These are phyloP conservation scores for Suillus occidentalis DNA, from an alignment of 768 basidiomycete genomes.

Conservation along the genomic window DNA sequence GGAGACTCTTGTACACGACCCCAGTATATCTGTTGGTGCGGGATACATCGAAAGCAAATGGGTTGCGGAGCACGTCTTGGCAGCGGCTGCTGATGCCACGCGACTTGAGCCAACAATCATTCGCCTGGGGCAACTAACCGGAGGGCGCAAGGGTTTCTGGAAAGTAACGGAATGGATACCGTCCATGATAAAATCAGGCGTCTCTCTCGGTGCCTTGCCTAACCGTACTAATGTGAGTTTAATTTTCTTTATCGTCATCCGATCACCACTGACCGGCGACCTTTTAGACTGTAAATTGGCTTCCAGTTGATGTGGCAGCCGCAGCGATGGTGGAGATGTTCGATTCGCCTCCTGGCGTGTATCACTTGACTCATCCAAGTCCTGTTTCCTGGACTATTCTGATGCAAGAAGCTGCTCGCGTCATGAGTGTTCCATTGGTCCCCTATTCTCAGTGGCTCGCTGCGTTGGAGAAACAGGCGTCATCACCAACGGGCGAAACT, in stretches of 20 bases:
- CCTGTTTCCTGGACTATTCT: slow-evolving; percentile 28
- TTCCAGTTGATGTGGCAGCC: slow-evolving; percentile 20
- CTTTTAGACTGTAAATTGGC: slow-evolving; percentile 25
- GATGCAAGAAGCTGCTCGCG: slow-evolving; percentile 16
- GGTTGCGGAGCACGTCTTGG: slow-evolving; percentile 41
- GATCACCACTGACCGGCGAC: neutral
- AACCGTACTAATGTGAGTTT: slow-evolving; percentile 28
- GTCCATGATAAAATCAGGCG: slow-evolving; percentile 33
- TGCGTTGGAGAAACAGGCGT: slow-evolving; percentile 17
- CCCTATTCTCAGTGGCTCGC: slow-evolving; percentile 33
- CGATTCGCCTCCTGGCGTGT: neutral
- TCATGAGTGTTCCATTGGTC: slow-evolving; percentile 28
- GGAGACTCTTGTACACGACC: slow-evolving; percentile 23
- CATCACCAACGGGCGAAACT: neutral
- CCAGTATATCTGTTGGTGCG: slow-evolving; percentile 25
- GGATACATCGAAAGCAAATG: slow-evolving; percentile 46
- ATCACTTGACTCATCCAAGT: slow-evolving; percentile 11
- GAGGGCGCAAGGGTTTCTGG: slow-evolving; percentile 42
- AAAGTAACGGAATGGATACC: slow-evolving; percentile 47
- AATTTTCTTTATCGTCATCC: slow-evolving; percentile 11
- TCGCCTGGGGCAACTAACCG: slow-evolving; percentile 45
- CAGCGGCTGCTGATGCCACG: slow-evolving; percentile 28
- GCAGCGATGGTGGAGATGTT: slow-evolving; percentile 4
- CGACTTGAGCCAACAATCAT: slow-evolving; percentile 34
- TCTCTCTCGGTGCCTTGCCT: slow-evolving; percentile 34